Conservation (phyloP, 306 rosid species). For the Dryas octopetala region DNA sequence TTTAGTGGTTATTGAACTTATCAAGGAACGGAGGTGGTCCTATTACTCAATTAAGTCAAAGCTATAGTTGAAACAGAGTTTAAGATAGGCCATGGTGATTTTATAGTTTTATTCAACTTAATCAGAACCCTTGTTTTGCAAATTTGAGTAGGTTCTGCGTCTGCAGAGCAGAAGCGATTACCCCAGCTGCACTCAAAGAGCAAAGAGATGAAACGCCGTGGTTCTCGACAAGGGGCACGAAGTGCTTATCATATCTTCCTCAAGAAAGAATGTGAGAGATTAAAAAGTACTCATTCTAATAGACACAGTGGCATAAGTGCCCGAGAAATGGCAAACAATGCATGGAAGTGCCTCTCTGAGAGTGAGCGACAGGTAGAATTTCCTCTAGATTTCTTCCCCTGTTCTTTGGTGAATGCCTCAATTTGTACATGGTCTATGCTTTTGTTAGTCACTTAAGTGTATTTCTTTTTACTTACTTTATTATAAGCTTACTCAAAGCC, state of each 20-base stretch:
- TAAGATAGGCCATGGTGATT: background rate
- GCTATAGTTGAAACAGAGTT: background rate
- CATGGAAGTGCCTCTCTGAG: slow-evolving; percentile 33
- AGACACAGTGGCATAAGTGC: slow-evolving; percentile 12
- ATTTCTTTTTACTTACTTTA: background rate
- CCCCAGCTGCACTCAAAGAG: slow-evolving; percentile 15
- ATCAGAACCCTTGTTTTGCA: background rate
- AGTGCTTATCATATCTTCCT: slow-evolving; percentile 35
- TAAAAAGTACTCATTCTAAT: background rate
- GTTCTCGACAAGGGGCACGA: slow-evolving; percentile 6
- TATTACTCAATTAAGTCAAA: too few relatives aligned
- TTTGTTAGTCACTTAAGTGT: background rate
- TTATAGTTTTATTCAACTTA: background rate
- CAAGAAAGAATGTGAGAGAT: slow-evolving; percentile 30
- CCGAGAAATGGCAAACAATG: slow-evolving; percentile 18
- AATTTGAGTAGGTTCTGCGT: slow-evolving; percentile 6
- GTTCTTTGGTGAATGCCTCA: background rate
- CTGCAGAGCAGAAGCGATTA: slow-evolving; percentile 18
- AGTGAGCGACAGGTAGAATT: slow-evolving; percentile 22
- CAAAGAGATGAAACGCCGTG: slow-evolving; percentile 7
- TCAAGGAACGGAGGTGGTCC: background rate
- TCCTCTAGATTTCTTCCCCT: background rate
- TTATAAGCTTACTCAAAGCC: background rate
- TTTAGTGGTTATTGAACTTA: background rate
- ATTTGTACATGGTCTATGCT: background rate